A percentile compares a stretch with the other conserved stretches of the same genome.
phyloP scores from a whole-genome alignment of 169 alveolate genomes.

The Plasmodium gallinaceum region DNA sequence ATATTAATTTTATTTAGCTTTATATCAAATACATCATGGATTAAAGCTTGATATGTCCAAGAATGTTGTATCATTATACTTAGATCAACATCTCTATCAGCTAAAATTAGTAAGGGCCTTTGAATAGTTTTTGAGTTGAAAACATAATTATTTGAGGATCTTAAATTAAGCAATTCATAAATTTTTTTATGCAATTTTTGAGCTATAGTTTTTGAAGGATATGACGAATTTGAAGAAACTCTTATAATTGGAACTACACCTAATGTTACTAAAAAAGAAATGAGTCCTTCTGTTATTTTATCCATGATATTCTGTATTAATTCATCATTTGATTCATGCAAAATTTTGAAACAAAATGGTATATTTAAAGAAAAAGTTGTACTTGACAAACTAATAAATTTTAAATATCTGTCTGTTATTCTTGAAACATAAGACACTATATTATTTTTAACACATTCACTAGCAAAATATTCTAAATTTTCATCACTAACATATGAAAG shows the following conservation, averaged over 20 bases:
- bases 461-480: slow-evolving; percentile 85
- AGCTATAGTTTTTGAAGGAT: slow-evolving; percentile 87
- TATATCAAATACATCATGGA: slow-evolving; percentile 88
- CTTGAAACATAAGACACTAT: slow-evolving; percentile 84
- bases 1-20: slow-evolving; percentile 83
- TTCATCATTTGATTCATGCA: slow-evolving; percentile 79
- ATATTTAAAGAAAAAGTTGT: slow-evolving; percentile 87
- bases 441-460: slow-evolving; percentile 85
- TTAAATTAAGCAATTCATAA: slow-evolving; percentile 80
- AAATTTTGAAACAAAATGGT: slow-evolving; percentile 81
- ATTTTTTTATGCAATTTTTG: slow-evolving; percentile 84
- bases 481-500: slow-evolving; percentile 86
- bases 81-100: slow-evolving; percentile 89
- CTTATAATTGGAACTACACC: slow-evolving; percentile 88
- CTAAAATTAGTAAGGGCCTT: slow-evolving; percentile 87
- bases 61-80: slow-evolving; percentile 91
- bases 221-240: slow-evolving; percentile 82
- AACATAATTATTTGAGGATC: slow-evolving; percentile 76
- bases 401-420: slow-evolving; percentile 90
- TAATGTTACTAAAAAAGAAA: slow-evolving; percentile 86
- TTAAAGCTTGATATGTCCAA: slow-evolving; percentile 92
- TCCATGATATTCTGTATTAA: slow-evolving; percentile 77
- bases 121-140: slow-evolving; percentile 79
- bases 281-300: slow-evolving; percentile 84
- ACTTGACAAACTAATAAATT: slow-evolving; percentile 87